Evolutionary conservation across 1,284 basidiomycete species (phyloP), one percentile per base, ranked within the genome.

Genomic region (Golubevia sp.): DNA sequence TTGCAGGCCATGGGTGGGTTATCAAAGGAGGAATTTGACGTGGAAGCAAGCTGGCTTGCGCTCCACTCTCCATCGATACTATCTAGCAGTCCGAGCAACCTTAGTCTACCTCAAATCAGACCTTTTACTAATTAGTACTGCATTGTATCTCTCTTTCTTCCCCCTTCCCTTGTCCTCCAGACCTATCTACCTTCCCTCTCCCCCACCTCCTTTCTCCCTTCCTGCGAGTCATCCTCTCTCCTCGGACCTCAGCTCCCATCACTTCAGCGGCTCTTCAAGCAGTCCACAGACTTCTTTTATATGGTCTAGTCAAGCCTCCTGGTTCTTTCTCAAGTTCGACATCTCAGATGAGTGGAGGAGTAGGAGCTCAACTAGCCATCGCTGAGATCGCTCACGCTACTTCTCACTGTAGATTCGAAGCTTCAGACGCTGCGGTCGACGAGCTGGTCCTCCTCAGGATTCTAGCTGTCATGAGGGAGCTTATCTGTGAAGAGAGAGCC

Each of bases 361-460:
- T 68, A 15, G 77, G 61, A 11, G 62, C 71, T 7, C 69, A 68
- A 44, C 64, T 74, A 15, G 77, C 76, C 11, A 70, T 81, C 5
- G 73, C 76, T 34, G 80, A 82, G 49, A 75, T 83, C 53, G 77
- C 80, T 20, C 79, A 82, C 50, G 80, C 79, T n/a, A 69, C 74
- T 25, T 73, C 72, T 26, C 80, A 83, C 62, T 83, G 79, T 57
- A 77, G 79, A 38, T 83, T 83, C 62, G 80, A 83, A 56, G 74
- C 80, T 25, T 77, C 75, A 1, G 78, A 80, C n/a, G 68, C 78
- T 21, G 69, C 67, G 11, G 68, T 67, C 2, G 80, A 83, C 52
- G 80, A 83, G 59, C 68, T 80, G 21, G 80, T 83, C 4, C 71
- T 83, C 13, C 63, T 83, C 0, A 65, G 76, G n/a, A 82, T 83